Base-by-base conservation (phyloP, 2,329 filamentous ascomycete species). In the Venturia aucupariae region DNA sequence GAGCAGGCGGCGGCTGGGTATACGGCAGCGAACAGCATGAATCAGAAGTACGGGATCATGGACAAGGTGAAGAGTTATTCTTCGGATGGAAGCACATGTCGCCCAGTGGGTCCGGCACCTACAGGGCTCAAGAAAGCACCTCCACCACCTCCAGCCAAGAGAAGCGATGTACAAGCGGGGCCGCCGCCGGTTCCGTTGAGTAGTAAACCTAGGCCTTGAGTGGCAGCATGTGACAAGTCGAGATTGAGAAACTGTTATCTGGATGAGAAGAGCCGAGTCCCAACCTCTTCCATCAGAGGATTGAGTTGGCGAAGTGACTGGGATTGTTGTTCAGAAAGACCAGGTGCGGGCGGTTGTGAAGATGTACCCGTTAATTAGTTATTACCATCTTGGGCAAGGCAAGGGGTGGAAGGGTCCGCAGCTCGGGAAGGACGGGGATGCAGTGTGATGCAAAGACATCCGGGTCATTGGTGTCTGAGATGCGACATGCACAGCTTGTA, bases 1-100 rank as follows among this genome's bases (percentile, higher is more conserved):
- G 87, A 87, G 22, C 85, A 90, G 71, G 83, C 89, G 6, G 81
- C 83, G 1, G 76, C 82, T 6, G 87, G 87, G 0, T 79, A 81
- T 69, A 78, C 80, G 70, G 80, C 79, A 24, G 85, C 86, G 4
- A 83, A 81, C 66, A 78, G 76, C 1, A 69, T 87, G 64, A 84
- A 86, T 64, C 81, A 86, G 70, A 87, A 85, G 71, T 88, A 88
- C 68, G 83, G 83, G 3, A 75, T 86, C 61, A 73, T 76, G 5
- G 75, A 79, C 35, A 60, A 60, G 59, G 35, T 42, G 24, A 19
- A 78, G 76, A 38, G 73, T 83, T 60, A 81, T 22, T 41, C 38
- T 17, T 42, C 59, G 1, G 59, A 44, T 11, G 35, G 15, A 42
- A 81, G 67, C 77, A 74, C n/a, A 77, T 72, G 48, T 51, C 68